These are phyloP conservation scores for Leccinum arenicola DNA, from an alignment of 768 basidiomycete genomes.

Conservation along the genomic window DNA sequence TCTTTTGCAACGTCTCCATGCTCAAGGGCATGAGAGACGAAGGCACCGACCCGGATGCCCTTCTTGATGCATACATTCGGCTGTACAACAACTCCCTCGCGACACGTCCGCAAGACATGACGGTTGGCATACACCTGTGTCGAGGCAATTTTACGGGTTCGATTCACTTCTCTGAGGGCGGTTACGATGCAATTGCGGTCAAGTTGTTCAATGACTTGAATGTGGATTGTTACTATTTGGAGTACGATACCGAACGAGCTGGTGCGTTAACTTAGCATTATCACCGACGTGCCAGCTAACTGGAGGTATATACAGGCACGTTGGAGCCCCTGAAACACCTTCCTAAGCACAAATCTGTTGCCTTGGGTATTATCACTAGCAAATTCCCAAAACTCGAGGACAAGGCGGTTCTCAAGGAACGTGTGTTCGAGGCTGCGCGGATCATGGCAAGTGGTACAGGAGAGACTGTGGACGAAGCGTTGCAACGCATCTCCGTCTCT, in stretches of 20 bases:
- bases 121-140: not conserved
- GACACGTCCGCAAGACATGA: not conserved
- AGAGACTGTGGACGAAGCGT: not conserved
- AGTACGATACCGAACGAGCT: not conserved
- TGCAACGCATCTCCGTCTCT: not conserved
- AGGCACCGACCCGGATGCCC: not conserved
- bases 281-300: not conserved
- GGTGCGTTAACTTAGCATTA: not conserved
- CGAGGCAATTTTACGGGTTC: not conserved
- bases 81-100: not conserved
- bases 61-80: not conserved
- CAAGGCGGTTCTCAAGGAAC: not conserved
- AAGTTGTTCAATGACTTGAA: not conserved
- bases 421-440: not conserved
- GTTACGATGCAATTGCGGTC: not conserved
- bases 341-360: not conserved
- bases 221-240: not conserved
- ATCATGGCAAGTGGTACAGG: not conserved
- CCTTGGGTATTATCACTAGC: not conserved
- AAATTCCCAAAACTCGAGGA: not conserved
- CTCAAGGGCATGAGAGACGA: not conserved
- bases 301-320: not conserved
- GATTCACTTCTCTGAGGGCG: not conserved
- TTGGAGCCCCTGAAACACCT: not conserved
- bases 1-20: not conserved